Conservation (phyloP, 129 eudicot species). For the Kitagawia praeruptora region DNA sequence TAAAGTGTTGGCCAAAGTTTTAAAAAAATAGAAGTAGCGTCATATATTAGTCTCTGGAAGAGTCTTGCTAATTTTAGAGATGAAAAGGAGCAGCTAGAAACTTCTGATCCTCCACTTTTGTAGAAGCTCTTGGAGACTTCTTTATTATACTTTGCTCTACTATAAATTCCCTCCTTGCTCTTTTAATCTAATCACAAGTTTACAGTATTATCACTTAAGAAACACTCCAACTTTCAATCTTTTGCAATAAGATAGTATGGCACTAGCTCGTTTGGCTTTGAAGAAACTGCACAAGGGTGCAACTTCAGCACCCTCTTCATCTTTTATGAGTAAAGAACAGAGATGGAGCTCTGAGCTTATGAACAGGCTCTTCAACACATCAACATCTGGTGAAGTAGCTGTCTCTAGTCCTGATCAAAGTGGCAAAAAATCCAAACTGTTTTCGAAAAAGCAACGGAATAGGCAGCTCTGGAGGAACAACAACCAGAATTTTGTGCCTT, state of each 20-base stretch:
- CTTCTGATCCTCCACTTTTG: background rate
- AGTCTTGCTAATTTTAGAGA: background rate
- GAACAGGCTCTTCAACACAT: slow-evolving; percentile 27
- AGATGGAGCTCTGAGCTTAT: slow-evolving; percentile 37
- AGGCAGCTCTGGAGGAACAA: slow-evolving; percentile 45
- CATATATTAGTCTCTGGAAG: background rate
- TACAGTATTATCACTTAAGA: too few relatives aligned
- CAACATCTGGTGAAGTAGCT: slow-evolving; percentile 2
- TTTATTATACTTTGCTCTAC: background rate
- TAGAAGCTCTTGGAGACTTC: slow-evolving; percentile 5
- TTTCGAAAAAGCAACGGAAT: slow-evolving; percentile 28
- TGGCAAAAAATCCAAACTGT: slow-evolving; percentile 33
- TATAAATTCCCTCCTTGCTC: background rate
- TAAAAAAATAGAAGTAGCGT: too few relatives aligned
- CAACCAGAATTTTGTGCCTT: slow-evolving; percentile 25
- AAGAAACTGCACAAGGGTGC: slow-evolving; percentile 30
- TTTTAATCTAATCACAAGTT: background rate
- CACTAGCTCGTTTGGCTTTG: slow-evolving; percentile 51
- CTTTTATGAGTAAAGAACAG: slow-evolving; percentile 18
- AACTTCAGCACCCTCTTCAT: slow-evolving; percentile 5
- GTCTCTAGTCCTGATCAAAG: slow-evolving; percentile 27
- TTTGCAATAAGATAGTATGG: slow-evolving; percentile 25
- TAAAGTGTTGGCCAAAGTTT: too few relatives aligned
- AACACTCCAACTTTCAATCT: background rate
- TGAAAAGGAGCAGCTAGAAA: background rate